Evolutionary conservation across 306 rosid species (phyloP).

Genomic region (Arachis hypogaea): DNA sequence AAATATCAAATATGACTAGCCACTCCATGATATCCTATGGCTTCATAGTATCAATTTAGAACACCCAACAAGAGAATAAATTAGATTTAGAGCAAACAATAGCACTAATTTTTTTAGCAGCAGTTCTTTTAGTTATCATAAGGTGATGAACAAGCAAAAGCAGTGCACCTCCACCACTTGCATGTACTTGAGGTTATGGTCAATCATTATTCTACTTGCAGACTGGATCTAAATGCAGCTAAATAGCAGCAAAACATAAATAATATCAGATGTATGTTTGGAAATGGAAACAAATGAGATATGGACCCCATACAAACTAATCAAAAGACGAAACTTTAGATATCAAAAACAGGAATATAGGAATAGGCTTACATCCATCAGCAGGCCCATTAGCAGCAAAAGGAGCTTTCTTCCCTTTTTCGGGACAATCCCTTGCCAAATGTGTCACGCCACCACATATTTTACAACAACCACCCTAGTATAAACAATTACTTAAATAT

Average conservation of each 20-base stretch:
- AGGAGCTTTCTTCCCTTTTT: constrained; percentile 53
- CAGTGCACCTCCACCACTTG: constrained; percentile 15
- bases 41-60: background rate
- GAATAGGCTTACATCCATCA: constrained; percentile 47
- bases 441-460: constrained; percentile 92
- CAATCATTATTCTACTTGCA: background rate
- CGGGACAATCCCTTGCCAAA: constrained; percentile 91
- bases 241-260: constrained; percentile 11
- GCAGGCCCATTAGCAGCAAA: constrained; percentile 32
- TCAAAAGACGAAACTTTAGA: constrained; percentile 29
- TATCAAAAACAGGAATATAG: constrained; percentile 20
- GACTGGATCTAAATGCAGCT: constrained; percentile 5
- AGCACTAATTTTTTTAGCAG: constrained; percentile 4
- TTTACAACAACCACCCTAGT: constrained; percentile 94
- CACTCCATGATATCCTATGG: constrained; percentile 7
- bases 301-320: background rate
- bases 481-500: constrained; percentile 21
- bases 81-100: constrained; percentile 2
- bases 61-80: constrained; percentile 2
- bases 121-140: constrained; percentile 8
- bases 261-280: background rate
- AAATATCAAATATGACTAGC: constrained; percentile 16
- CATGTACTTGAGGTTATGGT: background rate
- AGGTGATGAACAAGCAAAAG: constrained; percentile 13
- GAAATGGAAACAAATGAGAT: constrained; percentile 12